A percentile compares a stretch with the other conserved stretches of the same genome.
Evolutionary conservation across 108 stramenopile genomes (phyloP).

Genomic region (Skeletonema costatum): DNA sequence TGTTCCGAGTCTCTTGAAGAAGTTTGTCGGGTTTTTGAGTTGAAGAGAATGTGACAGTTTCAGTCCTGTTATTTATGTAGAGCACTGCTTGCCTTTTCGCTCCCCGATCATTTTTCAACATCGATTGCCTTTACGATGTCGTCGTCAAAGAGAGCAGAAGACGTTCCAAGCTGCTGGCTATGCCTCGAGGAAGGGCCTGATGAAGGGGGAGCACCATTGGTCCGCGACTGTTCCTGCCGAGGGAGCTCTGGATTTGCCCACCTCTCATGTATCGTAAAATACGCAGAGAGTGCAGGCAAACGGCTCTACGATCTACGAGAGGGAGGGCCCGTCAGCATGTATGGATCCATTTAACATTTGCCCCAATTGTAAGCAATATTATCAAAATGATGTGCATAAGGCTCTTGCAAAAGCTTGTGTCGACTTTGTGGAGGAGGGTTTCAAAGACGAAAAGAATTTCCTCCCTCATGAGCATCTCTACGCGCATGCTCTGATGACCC

Average conservation of each 20-base stretch:
- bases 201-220: too few species aligned
- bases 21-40: too few species aligned
- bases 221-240: conserved; percentile 5
- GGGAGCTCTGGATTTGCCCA: conserved; percentile 1
- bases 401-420: not conserved
- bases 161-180: not conserved
- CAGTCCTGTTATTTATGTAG: too few species aligned
- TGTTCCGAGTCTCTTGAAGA: too few species aligned
- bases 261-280: conserved; percentile 7
- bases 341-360: not conserved
- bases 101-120: too few species aligned
- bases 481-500: not conserved
- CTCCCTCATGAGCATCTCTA: not conserved
- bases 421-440: not conserved
- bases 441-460: not conserved
- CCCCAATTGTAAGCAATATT: not conserved
- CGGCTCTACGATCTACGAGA: not conserved
- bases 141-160: not conserved
- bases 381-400: not conserved
- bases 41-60: too few species aligned
- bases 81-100: too few species aligned
- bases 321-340: not conserved
- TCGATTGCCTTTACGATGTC: too few species aligned
- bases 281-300: conserved; percentile 1
- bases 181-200: too few species aligned